Percentiles rank a stretch among this genome's conserved stretches.
Evolutionary conservation across 495 filamentous ascomycete species (phyloP).

Genomic region (Penicillium lividum): DNA sequence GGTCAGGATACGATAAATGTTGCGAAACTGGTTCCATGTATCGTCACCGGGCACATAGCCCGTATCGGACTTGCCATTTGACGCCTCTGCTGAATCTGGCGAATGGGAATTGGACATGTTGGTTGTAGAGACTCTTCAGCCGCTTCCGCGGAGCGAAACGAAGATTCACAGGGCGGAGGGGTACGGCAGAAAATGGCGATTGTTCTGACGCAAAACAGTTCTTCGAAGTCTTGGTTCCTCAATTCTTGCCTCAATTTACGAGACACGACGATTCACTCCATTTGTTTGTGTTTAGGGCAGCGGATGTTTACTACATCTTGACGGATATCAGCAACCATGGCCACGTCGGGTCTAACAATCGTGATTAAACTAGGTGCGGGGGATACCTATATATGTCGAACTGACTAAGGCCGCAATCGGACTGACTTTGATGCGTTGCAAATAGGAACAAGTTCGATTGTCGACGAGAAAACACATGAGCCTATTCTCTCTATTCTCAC

Average conservation of each 20-base stretch:
- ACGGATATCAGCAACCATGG: constrained; percentile 19
- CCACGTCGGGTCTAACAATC: constrained; percentile 58
- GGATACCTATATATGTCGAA: constrained; percentile 14
- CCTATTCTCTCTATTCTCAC: constrained; percentile 90
- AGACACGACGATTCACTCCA: constrained; percentile 2
- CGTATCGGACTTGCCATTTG: constrained; percentile 34
- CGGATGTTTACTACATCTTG: neutral
- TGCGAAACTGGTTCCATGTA: constrained; percentile 68
- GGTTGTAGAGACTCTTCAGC: neutral
- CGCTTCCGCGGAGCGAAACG: constrained; percentile 1
- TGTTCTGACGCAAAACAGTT: constrained; percentile 9
- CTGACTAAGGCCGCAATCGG: constrained; percentile 12
- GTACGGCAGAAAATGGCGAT: constrained; percentile 30
- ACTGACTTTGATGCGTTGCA: constrained; percentile 15
- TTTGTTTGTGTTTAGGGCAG: neutral
- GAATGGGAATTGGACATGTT: constrained; percentile 40
- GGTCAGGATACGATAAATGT: constrained; percentile 75
- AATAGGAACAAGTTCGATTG: constrained; percentile 93
- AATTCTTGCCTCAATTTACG: constrained; percentile 3
- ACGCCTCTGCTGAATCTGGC: constrained; percentile 20
- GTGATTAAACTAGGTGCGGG: constrained; percentile 91
- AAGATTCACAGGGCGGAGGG: constrained; percentile 39
- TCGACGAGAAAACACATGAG: constrained; percentile 95
- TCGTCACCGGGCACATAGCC: constrained; percentile 59
- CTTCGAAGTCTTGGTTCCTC: constrained; percentile 3